Evolutionary conservation across 2,329 filamentous ascomycete species (phyloP), one percentile per base, ranked within the genome.

Genomic region (Verticillium nonalfalfae): DNA sequence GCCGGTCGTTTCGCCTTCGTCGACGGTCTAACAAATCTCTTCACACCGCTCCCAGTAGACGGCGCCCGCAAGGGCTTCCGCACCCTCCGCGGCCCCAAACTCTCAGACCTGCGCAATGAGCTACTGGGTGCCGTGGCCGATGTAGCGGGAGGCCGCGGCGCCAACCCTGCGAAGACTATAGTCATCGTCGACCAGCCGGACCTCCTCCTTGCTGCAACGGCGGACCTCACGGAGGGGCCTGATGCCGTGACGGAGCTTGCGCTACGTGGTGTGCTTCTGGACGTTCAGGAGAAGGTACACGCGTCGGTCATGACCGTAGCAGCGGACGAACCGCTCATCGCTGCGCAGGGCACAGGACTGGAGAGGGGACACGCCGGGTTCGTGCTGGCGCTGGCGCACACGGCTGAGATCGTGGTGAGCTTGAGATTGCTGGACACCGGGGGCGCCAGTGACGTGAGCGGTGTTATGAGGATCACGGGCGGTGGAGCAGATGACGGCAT

Each of bases 391-490:
- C 75, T 89, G 65, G 90, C 89, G n/a, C 92, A 97, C 72, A 82
- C 86, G 68, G 91, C 93, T 9, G 77, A 84, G n/a, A 79, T 84
- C 64, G 82, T 94, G 3, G 75, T 96, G 68, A 85, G 90, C 64
- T 77, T 95, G 62, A 81, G 93, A 59, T 82, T 88, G 69, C 74
- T 98, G 63, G 93, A 96, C 70, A 96, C 93, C 0, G 94, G 94
- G 0, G 87, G 88, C n/a, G 93, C 94, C 64, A 88, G 84, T 71
- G 94, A 97, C 75, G 91, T 98, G 36, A 96, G 91, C 75, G 94
- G 94, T 2, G 92, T 97, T 54, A 70, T 97, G 65, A 84, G 93
- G 66, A 81, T 95, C 58, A 93, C 90, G 18, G 80, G 81, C 55
- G 87, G 87, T 3, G 77, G 74, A 15, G 72, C 70, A 31, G 40